These are phyloP conservation scores for Pistacia integerrima DNA, from an alignment of 345 rosid genomes.

Conservation along the genomic window DNA sequence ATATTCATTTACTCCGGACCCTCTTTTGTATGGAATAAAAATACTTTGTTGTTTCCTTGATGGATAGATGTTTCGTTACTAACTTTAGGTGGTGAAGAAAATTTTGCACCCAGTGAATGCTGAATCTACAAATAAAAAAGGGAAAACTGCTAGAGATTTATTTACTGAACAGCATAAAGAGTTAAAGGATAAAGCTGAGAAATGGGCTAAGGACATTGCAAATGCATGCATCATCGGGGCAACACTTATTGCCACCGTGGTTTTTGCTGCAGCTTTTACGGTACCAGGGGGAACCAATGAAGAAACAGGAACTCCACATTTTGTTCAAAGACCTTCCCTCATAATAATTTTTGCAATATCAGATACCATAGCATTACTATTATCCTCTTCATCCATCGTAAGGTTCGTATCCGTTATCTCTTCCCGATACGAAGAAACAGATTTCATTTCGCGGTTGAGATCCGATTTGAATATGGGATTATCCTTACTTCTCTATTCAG, in stretches of 20 bases:
- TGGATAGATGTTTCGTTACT: too few species aligned
- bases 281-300: conserved; percentile 9
- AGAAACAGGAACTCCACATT: not conserved
- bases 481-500: not conserved
- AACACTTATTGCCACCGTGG: conserved; percentile 7
- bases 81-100: not conserved
- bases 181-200: not conserved
- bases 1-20: not conserved
- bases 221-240: conserved; percentile 9
- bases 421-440: not conserved
- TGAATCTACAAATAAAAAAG: not conserved
- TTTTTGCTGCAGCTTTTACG: not conserved
- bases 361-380: too few species aligned
- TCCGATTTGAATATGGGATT: not conserved
- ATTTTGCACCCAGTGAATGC: not conserved
- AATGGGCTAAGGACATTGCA: conserved; percentile 17
- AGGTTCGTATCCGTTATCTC: conserved; percentile 1
- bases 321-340: not conserved
- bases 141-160: not conserved
- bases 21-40: not conserved
- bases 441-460: not conserved
- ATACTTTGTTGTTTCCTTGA: not conserved
- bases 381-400: not conserved
- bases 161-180: conserved; percentile 4
- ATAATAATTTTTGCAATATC: not conserved